Evolutionary conservation across 495 filamentous ascomycete genomes (phyloP).

Genomic region (Podospora pseudopauciseta): DNA sequence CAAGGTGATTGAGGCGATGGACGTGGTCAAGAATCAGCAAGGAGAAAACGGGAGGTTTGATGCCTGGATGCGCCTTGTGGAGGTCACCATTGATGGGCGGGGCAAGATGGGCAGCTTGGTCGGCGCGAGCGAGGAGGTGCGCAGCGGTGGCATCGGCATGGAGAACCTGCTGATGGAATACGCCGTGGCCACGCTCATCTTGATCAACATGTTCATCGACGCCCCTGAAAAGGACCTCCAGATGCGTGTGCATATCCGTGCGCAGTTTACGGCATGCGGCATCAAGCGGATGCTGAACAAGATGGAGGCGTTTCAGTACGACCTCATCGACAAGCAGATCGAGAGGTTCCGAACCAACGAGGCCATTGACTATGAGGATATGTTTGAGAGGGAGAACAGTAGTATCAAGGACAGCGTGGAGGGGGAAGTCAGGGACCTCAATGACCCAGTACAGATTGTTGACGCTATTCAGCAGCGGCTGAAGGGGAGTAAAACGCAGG

Average conservation of each 20-base stretch:
- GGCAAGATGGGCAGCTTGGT: constrained; percentile 98
- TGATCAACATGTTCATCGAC: constrained; percentile 96
- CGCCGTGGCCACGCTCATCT: constrained; percentile 87
- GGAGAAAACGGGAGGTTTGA: constrained; percentile 96
- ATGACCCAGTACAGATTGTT: constrained; percentile 86
- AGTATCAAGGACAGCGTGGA: constrained; percentile 88
- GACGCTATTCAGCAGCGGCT: constrained; percentile 90
- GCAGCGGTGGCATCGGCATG: constrained; percentile 96
- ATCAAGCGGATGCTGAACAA: constrained; percentile 91
- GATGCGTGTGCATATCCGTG: constrained; percentile 87
- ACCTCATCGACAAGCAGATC: constrained; percentile 97
- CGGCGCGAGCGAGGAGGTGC: constrained; percentile 93
- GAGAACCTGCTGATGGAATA: constrained; percentile 99
- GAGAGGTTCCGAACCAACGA: constrained; percentile 91
- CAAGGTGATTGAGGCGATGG: constrained; percentile 90
- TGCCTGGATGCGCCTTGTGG: constrained; percentile 97
- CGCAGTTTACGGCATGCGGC: constrained; percentile 93
- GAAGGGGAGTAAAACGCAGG: constrained; percentile 75
- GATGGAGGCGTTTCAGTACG: constrained; percentile 98
- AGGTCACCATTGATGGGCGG: constrained; percentile 93
- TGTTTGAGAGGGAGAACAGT: constrained; percentile 84
- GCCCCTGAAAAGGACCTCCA: constrained; percentile 85
- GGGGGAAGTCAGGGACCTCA: constrained; percentile 89
- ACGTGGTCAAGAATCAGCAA: constrained; percentile 83
- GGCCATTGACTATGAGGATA: constrained; percentile 96